Conservation (phyloP, 1,284 basidiomycete genomes). For the Apiotrichum porosum region DNA sequence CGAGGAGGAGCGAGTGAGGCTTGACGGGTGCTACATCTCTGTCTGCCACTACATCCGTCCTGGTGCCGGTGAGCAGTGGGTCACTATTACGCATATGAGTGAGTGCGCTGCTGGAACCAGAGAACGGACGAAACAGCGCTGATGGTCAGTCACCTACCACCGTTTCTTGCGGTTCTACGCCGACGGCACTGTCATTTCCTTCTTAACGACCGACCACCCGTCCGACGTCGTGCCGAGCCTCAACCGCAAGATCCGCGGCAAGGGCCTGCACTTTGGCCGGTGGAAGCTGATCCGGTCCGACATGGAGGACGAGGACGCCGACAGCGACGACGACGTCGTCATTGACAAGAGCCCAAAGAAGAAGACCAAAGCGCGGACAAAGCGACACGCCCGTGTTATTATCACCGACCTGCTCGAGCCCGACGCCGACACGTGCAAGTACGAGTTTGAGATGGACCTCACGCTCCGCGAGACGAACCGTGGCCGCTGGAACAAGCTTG, state of each 20-base stretch:
- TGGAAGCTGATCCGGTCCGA: constrained; percentile 38
- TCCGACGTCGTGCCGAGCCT: constrained; percentile 70
- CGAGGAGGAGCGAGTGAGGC: constrained; percentile 72
- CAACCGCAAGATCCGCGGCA: constrained; percentile 69
- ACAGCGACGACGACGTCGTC: not conserved
- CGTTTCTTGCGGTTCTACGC: constrained; percentile 75
- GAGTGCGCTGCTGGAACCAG: constrained; percentile 11
- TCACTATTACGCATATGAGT: constrained; percentile 55
- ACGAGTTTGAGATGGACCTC: constrained; percentile 81
- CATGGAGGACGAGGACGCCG: constrained; percentile 2
- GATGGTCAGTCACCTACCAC: constrained; percentile 46
- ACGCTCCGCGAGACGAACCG: constrained; percentile 68
- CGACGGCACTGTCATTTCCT: constrained; percentile 76
- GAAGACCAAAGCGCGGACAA: not conserved
- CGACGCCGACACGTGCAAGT: constrained; percentile 52
- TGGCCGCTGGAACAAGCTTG: constrained; percentile 81
- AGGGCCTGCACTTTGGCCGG: constrained; percentile 55
- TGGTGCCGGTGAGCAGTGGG: constrained; percentile 75
- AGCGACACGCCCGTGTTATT: constrained; percentile 17
- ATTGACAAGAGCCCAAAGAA: not conserved
- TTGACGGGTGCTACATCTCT: constrained; percentile 84
- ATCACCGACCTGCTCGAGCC: constrained; percentile 45
- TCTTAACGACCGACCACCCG: constrained; percentile 77
- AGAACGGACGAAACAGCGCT: not conserved
- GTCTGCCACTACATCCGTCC: constrained; percentile 72